A percentile compares a stretch with the other conserved stretches of the same genome.
phyloP scores from a whole-genome alignment of 768 basidiomycete species.

The Lactifluus subvellereus region DNA sequence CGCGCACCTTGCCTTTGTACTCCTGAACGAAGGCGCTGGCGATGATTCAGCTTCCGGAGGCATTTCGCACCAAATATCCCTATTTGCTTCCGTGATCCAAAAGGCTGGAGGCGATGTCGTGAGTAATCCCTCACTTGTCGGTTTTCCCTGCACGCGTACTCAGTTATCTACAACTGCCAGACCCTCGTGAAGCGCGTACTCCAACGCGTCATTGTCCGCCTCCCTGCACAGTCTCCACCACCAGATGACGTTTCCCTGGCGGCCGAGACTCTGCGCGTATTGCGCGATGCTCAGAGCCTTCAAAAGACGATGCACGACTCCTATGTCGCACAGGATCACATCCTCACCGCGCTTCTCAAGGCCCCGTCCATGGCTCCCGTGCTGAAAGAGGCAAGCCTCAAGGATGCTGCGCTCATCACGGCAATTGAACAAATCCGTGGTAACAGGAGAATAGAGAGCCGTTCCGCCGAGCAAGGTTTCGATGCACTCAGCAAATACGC shows the following conservation, averaged over 20 bases:
- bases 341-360: constrained; percentile 79
- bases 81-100: constrained; percentile 74
- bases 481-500: constrained; percentile 90
- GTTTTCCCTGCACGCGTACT: neutral
- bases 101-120: constrained; percentile 84
- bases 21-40: constrained; percentile 62
- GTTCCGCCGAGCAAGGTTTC: constrained; percentile 85
- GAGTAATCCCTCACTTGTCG: constrained; percentile 29
- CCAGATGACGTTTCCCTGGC: constrained; percentile 75
- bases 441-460: constrained; percentile 78
- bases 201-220: constrained; percentile 70
- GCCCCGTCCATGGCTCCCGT: constrained; percentile 60
- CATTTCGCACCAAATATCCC: constrained; percentile 38
- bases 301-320: constrained; percentile 86
- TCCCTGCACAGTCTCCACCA: constrained; percentile 79
- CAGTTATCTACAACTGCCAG: constrained; percentile 31
- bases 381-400: constrained; percentile 72
- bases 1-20: constrained; percentile 72
- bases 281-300: constrained; percentile 69
- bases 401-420: constrained; percentile 64
- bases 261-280: constrained; percentile 49
- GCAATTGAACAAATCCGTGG: constrained; percentile 77
- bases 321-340: constrained; percentile 90
- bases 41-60: constrained; percentile 36
- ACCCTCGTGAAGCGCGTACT: constrained; percentile 58